These are phyloP conservation scores for Abelmoschus esculentus DNA, from an alignment of 345 rosid genomes.

Conservation along the genomic window DNA sequence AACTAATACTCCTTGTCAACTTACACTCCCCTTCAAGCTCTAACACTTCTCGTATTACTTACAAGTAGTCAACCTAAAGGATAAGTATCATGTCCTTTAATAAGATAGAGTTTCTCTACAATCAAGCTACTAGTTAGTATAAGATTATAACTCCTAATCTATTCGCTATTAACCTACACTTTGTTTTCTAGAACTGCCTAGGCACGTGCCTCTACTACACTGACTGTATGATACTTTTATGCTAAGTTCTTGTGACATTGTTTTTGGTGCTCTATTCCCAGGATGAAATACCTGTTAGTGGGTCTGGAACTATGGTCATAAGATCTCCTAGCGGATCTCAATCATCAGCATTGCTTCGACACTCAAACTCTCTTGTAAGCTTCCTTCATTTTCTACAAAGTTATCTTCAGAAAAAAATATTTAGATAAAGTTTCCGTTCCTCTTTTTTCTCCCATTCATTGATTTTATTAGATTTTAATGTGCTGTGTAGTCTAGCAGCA, in stretches of 20 bases:
- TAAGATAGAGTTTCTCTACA: too few species aligned
- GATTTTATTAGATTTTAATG: slow-evolving; percentile 30
- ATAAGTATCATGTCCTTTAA: too few species aligned
- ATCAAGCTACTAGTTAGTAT: too few species aligned
- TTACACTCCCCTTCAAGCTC: too few species aligned
- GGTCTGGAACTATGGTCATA: slow-evolving; percentile 87
- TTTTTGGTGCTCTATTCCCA: slow-evolving; percentile 32
- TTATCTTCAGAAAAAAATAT: background rate
- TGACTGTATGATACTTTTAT: background rate
- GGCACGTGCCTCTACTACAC: background rate
- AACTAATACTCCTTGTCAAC: too few species aligned
- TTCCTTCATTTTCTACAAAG: slow-evolving; percentile 4
- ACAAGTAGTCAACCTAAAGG: too few species aligned
- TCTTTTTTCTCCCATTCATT: slow-evolving; percentile 14
- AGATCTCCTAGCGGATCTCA: slow-evolving; percentile 70
- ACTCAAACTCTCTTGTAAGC: slow-evolving; percentile 56
- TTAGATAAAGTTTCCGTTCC: background rate
- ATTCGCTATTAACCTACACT: background rate
- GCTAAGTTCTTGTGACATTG: background rate
- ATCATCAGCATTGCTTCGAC: slow-evolving; percentile 49
- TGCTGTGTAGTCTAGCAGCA: slow-evolving; percentile 64
- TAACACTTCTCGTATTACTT: too few species aligned
- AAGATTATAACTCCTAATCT: too few species aligned
- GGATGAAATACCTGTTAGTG: slow-evolving; percentile 67
- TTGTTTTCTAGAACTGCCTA: background rate